A percentile compares a stretch with the other conserved stretches of the same genome.
Conservation (phyloP, 1,139 yeast genomes). For the Yamadazyma dendronema region DNA sequence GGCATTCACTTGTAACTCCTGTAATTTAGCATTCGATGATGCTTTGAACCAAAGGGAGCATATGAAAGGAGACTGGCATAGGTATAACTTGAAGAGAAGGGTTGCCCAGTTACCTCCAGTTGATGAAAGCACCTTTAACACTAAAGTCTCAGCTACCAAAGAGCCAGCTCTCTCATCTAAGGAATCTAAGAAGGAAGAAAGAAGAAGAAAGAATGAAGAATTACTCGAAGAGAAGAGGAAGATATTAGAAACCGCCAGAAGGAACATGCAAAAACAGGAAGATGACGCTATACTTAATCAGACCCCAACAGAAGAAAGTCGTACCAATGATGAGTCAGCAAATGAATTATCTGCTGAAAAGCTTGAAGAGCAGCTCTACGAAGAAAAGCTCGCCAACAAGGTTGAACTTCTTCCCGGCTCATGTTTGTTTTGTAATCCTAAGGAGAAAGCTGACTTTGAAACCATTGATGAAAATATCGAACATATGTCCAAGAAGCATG, state of each 20-base stretch:
- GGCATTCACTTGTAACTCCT: constrained; percentile 45
- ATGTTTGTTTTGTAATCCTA: constrained; percentile 74
- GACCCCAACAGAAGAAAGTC: constrained; percentile 7
- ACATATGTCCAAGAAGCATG: constrained; percentile 78
- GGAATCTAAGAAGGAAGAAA: constrained; percentile 59
- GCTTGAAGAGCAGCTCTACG: constrained; percentile 50
- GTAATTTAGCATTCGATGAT: constrained; percentile 39
- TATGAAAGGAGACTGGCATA: constrained; percentile 76
- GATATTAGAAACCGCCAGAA: constrained; percentile 59
- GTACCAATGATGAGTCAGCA: constrained; percentile 19
- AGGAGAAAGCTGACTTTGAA: constrained; percentile 34
- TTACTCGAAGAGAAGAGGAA: constrained; percentile 60
- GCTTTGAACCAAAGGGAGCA: constrained; percentile 44
- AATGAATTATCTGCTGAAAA: constrained; percentile 32
- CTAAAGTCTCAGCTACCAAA: constrained; percentile 38
- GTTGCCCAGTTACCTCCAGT: constrained; percentile 59
- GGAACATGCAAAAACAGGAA: constrained; percentile 37
- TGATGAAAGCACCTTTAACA: constrained; percentile 46
- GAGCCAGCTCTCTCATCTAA: constrained; percentile 25
- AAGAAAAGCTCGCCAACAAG: constrained; percentile 56
- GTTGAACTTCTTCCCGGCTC: constrained; percentile 71
- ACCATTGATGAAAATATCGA: constrained; percentile 60
- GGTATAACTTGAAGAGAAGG: constrained; percentile 59
- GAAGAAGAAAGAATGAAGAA: constrained; percentile 64
- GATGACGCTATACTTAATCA: constrained; percentile 19